Conservation (phyloP, 2,329 filamentous ascomycete genomes). For the Pseudocercospora macadamiae region DNA sequence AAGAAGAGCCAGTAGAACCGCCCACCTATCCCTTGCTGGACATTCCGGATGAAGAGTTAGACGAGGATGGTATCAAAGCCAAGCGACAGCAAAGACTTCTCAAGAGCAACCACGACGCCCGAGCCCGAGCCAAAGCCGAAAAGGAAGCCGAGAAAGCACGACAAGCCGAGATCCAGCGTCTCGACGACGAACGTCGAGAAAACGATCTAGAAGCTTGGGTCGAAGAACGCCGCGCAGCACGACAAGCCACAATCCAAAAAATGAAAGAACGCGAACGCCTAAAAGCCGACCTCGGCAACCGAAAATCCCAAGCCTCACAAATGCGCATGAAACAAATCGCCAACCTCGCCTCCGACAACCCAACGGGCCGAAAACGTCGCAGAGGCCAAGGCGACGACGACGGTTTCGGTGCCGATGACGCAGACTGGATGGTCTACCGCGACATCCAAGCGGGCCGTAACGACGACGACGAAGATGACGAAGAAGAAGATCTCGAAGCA, state of each 20-base stretch:
- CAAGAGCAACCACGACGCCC: slow-evolving; percentile 92
- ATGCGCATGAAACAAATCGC: slow-evolving; percentile 98
- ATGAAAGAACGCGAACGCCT: slow-evolving; percentile 93
- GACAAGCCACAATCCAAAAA: slow-evolving; percentile 70
- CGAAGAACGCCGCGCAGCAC: slow-evolving; percentile 74
- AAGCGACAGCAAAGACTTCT: slow-evolving; percentile 90
- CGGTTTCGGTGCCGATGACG: slow-evolving; percentile 94
- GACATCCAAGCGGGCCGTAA: slow-evolving; percentile 86
- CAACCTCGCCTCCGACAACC: slow-evolving; percentile 88
- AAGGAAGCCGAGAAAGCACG: slow-evolving; percentile 92
- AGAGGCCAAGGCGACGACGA: slow-evolving; percentile 93
- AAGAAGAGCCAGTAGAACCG: slow-evolving; percentile 75
- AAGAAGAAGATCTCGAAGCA: slow-evolving; percentile 81
- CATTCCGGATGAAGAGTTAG: slow-evolving; percentile 85
- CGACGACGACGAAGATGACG: slow-evolving; percentile 90
- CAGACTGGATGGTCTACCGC: slow-evolving; percentile 96
- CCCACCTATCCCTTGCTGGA: slow-evolving; percentile 89
- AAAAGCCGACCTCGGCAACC: slow-evolving; percentile 92
- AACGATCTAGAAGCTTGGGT: slow-evolving; percentile 88
- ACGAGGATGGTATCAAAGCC: slow-evolving; percentile 86
- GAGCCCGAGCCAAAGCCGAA: slow-evolving; percentile 90
- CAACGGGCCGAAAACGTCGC: slow-evolving; percentile 73
- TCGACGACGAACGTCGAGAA: slow-evolving; percentile 80
- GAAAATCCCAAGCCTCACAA: slow-evolving; percentile 93
- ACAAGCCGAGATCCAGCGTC: slow-evolving; percentile 76